Percentiles rank a stretch among this genome's conserved stretches.
Conservation (phyloP, 768 basidiomycete species). For the Dioszegia crocea region DNA sequence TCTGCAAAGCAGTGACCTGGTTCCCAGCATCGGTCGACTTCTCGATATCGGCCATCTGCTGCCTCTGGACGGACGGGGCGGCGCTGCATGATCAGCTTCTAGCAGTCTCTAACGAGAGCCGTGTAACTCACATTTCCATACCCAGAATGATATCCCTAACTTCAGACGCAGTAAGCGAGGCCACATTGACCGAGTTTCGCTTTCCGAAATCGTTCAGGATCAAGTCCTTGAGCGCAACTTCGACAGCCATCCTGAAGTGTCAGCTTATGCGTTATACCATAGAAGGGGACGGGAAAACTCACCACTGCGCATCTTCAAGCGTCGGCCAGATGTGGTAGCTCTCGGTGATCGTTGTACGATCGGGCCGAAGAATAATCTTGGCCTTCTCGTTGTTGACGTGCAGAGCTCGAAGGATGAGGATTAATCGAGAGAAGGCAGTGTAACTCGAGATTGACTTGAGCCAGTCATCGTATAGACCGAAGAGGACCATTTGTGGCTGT, state of each 20-base stretch:
- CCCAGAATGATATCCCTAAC: constrained; percentile 97
- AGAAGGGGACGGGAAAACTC: not conserved
- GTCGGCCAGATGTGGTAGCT: constrained; percentile 73
- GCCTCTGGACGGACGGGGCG: constrained; percentile 64
- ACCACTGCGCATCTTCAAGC: constrained; percentile 8
- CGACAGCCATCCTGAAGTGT: constrained; percentile 78
- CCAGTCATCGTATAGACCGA: constrained; percentile 99
- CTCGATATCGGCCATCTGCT: constrained; percentile 98
- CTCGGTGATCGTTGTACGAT: constrained; percentile 94
- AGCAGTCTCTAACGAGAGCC: not conserved
- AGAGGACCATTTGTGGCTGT: constrained; percentile 98
- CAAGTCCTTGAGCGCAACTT: constrained; percentile 96
- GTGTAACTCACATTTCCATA: constrained; percentile 68
- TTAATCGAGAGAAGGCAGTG: constrained; percentile 96
- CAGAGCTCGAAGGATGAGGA: constrained; percentile 90
- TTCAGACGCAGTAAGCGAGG: constrained; percentile 91
- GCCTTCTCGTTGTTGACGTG: constrained; percentile 99
- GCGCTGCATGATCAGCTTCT: constrained; percentile 9
- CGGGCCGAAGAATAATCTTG: constrained; percentile 94
- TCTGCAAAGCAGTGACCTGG: constrained; percentile 94
- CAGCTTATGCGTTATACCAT: constrained; percentile 51
- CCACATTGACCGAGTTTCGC: constrained; percentile 97
- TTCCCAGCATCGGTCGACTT: constrained; percentile 90
- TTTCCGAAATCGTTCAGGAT: constrained; percentile 95
- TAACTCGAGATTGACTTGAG: constrained; percentile 98